These are phyloP conservation scores for Podospora didyma DNA, from an alignment of 495 filamentous ascomycete genomes.

Conservation along the genomic window DNA sequence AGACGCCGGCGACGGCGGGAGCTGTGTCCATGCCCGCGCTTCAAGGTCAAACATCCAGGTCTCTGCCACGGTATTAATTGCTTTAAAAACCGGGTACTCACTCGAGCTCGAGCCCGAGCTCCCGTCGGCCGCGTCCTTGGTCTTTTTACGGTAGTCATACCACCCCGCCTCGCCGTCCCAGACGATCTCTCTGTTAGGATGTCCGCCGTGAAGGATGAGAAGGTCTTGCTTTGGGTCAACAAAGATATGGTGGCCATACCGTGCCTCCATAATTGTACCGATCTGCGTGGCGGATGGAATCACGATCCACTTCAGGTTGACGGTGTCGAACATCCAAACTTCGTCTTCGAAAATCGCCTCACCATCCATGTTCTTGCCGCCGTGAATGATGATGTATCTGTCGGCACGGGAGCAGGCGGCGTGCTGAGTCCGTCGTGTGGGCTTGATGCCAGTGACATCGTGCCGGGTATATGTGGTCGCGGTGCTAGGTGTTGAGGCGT, in stretches of 20 bases:
- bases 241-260: constrained; percentile 25
- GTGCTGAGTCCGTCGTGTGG: constrained; percentile 36
- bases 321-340: constrained; percentile 47
- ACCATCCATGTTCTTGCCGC: constrained; percentile 35
- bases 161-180: not conserved
- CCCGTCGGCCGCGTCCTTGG: not conserved
- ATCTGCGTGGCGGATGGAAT: constrained; percentile 19
- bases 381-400: constrained; percentile 39
- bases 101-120: not conserved
- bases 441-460: constrained; percentile 31
- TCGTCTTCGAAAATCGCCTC: constrained; percentile 37
- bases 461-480: constrained; percentile 18
- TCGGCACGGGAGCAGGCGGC: constrained; percentile 34
- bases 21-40: constrained; percentile 36
- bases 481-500: constrained; percentile 4
- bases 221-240: constrained; percentile 24
- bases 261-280: constrained; percentile 12
- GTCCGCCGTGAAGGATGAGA: constrained; percentile 42
- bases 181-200: not conserved
- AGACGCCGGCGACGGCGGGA: not conserved
- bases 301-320: constrained; percentile 32
- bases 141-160: no score
- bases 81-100: no score
- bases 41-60: constrained; percentile 46
- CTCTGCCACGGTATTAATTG: constrained; percentile 27